Evolutionary conservation across 1,284 basidiomycete genomes (phyloP), one percentile per base, ranked within the genome.

Genomic region (Stygiomarasmius scandens): DNA sequence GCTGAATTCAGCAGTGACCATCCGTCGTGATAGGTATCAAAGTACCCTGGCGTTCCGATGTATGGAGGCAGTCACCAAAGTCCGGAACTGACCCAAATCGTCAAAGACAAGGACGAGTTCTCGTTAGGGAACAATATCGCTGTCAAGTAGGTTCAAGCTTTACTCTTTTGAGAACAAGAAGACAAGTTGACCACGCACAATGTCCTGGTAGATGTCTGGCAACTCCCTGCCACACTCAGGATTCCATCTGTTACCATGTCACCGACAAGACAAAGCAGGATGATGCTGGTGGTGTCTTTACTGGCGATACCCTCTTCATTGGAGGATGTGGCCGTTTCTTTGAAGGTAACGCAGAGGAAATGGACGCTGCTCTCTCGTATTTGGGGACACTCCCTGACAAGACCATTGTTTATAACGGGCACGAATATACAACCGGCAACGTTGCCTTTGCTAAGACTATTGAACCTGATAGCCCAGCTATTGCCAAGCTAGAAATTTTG

Each of bases 321-420:
- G 93, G 84, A 3, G 96, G 96, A 6, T 96, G 93, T 69, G 96
- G 96, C n/a, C 86, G 95, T 6, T 98, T 98, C 82, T 98, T 98
- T 68, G 96, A 98, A 73, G 96, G 96, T 43, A 88, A 84, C 2
- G 88, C 89, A 0, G 74, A 80, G 10, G 88, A 98, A 74, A 99
- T 99, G 96, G 79, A 90, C 67, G 72, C 79, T 5, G 85, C 94
- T 4, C 82, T 97, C 44, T 83, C 84, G 34, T 89, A 93, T 67
- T 81, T 96, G 59, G 85, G 80, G 12, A 81, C 80, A 0, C 81
- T 99, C 10, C 95, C 96, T 0, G 79, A 89, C 61, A 78, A 89
- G 58, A 98, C 96, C 0, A 69, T 92, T 49, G 88, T 95, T 8
- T 95, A 91, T 76, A 90, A 91, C 66, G 96, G 96, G 0, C 96